Evolutionary conservation across 345 rosid genomes (phyloP), one percentile per base, ranked within the genome.

Genomic region (Crucihimalaya himalaica): DNA sequence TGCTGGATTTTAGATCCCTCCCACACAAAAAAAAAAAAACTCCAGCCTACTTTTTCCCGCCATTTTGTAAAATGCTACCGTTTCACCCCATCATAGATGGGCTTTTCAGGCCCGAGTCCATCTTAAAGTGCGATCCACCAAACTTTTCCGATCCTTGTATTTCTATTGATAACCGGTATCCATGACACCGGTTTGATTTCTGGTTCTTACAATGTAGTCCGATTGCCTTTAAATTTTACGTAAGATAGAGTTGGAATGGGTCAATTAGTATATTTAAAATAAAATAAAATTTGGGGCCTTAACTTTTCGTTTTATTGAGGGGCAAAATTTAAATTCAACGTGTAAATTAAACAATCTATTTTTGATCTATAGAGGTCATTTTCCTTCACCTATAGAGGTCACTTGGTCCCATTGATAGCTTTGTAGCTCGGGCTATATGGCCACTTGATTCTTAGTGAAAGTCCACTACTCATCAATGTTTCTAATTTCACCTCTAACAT

Each of bases 21-120:
- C 75, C 67, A 73, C 80, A 80, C 81, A 19, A 32, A 21, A 55
- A 16, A 18, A 18, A 35, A 0, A 50, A 73, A 63, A n/a, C 20
- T 61, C 21, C 28, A 25, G 13, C 39, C 39, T 3, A n/a, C 0
- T 8, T 50, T 65, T 59, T 39, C 78, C 78, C 78, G 73, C 78
- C 72, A 58, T 15, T 37, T 66, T 47, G 0, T 1, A 5, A 3
- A 39, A 63, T 69, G 62, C 0, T 11, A 15, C 0, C 61, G 61
- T 66, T 74, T 66, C 2, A 4, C 9, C 8, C 0, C 13, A 10
- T 2, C 0, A 11, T 0, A 19, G 0, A 48, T 48, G 55, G 72
- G 54, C 67, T 74, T 28, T 28, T 66, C 0, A 50, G 54, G 68
- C 78, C 68, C 68, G 39, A 18, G 6, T 35, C 15, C 48, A 47